Conservation (phyloP, 768 basidiomycete species). For the Suillus lakei region DNA sequence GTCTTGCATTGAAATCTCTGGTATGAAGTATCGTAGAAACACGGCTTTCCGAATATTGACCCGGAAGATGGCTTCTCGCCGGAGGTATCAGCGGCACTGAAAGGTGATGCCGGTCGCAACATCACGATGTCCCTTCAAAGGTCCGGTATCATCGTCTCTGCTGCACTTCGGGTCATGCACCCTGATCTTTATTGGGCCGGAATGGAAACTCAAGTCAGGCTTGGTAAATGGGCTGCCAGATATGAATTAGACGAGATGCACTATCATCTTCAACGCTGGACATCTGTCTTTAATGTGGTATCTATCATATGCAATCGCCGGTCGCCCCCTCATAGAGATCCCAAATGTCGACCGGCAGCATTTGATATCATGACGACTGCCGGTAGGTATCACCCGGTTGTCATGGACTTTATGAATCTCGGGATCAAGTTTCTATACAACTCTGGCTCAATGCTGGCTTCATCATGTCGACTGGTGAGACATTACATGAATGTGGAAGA, state of each 20-base stretch:
- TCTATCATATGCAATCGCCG: background rate
- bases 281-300: background rate
- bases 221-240: background rate
- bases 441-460: background rate
- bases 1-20: background rate
- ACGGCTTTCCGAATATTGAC: background rate
- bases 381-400: background rate
- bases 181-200: background rate
- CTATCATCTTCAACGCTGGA: background rate
- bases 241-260: background rate
- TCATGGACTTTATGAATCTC: background rate
- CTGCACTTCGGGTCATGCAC: background rate
- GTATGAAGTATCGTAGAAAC: background rate
- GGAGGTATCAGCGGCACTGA: background rate
- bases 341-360: background rate
- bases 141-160: background rate
- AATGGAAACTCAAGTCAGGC: background rate
- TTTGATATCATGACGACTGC: conserved; percentile 1
- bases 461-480: background rate
- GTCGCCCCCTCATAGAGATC: background rate
- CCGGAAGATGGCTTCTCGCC: background rate
- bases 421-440: background rate
- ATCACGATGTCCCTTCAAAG: background rate
- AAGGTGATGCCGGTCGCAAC: background rate
- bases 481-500: background rate